Conservation (phyloP, 345 rosid species). For the Brassica juncea region DNA sequence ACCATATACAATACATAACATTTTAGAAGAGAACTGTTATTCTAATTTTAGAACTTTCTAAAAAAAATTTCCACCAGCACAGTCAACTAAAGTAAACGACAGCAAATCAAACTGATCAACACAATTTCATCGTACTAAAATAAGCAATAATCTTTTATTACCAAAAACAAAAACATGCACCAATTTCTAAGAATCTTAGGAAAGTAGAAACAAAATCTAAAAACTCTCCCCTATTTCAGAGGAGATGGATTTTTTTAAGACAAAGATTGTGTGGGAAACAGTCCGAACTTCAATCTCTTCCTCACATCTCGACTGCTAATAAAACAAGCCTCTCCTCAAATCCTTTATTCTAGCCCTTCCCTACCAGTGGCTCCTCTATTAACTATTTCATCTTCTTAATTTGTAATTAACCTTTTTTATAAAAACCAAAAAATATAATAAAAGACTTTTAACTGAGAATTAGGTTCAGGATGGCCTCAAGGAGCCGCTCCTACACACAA, state of each 20-base stretch:
- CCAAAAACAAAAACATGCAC: background rate
- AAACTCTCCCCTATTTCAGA: constrained; percentile 7
- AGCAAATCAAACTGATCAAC: constrained; percentile 16
- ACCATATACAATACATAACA: background rate
- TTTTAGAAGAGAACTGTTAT: background rate
- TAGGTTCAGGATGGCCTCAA: constrained; percentile 64
- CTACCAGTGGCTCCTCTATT: constrained; percentile 43
- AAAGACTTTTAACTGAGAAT: constrained; percentile 38
- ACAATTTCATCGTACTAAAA: constrained; percentile 11
- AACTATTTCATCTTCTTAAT: constrained; percentile 27
- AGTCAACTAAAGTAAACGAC: constrained; percentile 13
- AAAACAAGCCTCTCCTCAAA: constrained; percentile 33
- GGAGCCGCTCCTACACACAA: constrained; percentile 45
- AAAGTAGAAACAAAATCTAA: constrained; percentile 34
- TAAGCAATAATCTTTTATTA: background rate
- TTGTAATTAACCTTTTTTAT: constrained; percentile 4
- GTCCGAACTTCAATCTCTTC: constrained; percentile 43
- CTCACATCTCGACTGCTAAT: constrained; percentile 37
- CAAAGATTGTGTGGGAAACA: constrained; percentile 34
- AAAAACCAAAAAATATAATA: constrained; percentile 9
- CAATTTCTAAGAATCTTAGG: constrained; percentile 21
- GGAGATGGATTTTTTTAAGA: constrained; percentile 27
- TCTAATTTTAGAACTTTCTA: constrained; percentile 8
- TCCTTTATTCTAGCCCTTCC: constrained; percentile 36
- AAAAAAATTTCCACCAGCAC: background rate